Percentiles rank a stretch among this genome's conserved stretches.
phyloP scores from a whole-genome alignment of 1,284 basidiomycete genomes.

The Ceratobasidium sp. region DNA sequence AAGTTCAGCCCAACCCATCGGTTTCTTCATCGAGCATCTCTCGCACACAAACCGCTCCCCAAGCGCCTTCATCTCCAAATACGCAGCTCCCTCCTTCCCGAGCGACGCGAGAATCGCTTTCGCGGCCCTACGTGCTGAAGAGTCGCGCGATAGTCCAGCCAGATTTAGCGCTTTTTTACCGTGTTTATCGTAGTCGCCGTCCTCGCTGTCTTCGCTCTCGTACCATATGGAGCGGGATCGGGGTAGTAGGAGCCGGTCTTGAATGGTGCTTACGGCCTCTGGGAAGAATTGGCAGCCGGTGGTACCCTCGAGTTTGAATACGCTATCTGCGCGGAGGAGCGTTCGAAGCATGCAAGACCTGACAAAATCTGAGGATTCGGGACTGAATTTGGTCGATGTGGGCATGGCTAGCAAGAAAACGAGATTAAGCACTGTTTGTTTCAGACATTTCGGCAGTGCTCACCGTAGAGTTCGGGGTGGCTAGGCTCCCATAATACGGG shows the following conservation, averaged over 20 bases:
- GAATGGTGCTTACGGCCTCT: constrained; percentile 7
- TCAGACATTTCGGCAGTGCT: no score
- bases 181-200: constrained; percentile 3
- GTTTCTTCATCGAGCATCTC: constrained; percentile 35
- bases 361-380: background rate
- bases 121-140: constrained; percentile 2
- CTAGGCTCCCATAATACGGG: no score
- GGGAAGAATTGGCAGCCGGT: constrained; percentile 21
- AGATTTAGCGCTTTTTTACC: background rate
- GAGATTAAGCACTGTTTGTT: no score
- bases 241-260: constrained; percentile 2
- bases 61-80: constrained; percentile 38
- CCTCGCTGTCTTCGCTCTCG: constrained; percentile 8
- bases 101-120: constrained; percentile 19
- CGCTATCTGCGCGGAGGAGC: constrained; percentile 37
- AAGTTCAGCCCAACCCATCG: constrained; percentile 38
- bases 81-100: constrained; percentile 24
- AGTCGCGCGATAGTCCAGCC: background rate
- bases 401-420: no score
- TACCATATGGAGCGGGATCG: background rate
- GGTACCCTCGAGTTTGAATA: constrained; percentile 27
- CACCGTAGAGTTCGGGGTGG: no score
- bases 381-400: constrained; percentile 25
- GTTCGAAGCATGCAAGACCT: background rate
- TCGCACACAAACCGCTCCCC: constrained; percentile 35